phyloP scores from a whole-genome alignment of 768 basidiomycete genomes.

The Gymnopilus junonius region DNA sequence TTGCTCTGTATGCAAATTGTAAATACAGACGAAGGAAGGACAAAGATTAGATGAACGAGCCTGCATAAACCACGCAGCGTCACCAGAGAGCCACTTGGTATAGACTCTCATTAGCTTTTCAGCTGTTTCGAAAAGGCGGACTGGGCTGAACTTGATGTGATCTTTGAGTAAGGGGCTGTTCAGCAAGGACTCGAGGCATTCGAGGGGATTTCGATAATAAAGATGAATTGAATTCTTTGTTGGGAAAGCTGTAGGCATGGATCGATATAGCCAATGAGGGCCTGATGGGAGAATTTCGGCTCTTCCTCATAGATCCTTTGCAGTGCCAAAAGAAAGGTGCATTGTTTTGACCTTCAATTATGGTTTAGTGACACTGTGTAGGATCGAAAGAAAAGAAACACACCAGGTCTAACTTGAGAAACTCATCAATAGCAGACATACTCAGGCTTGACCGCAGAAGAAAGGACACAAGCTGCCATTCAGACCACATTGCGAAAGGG shows the following conservation, averaged over 20 bases:
- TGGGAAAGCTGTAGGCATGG: conserved; percentile 14
- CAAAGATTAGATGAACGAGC: conserved; percentile 10
- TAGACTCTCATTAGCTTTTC: conserved; percentile 15
- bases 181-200: conserved; percentile 33
- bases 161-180: conserved; percentile 27
- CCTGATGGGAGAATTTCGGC: conserved; percentile 32
- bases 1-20: conserved; percentile 10
- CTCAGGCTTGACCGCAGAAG: conserved; percentile 30
- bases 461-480: conserved; percentile 38
- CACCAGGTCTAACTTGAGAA: conserved; percentile 32
- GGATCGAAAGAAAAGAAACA: not conserved
- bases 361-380: conserved; percentile 8
- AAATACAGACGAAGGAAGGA: not conserved
- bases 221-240: conserved; percentile 29
- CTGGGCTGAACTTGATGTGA: conserved; percentile 23
- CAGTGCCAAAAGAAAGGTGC: conserved; percentile 27
- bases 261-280: conserved; percentile 26
- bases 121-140: conserved; percentile 13
- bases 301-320: conserved; percentile 28
- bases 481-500: conserved; percentile 31
- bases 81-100: conserved; percentile 25
- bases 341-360: conserved; percentile 4
- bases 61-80: conserved; percentile 25
- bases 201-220: conserved; percentile 30
- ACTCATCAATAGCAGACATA: conserved; percentile 30